Percentiles rank a stretch among this genome's conserved stretches.
Conservation (phyloP, 495 filamentous ascomycete genomes). For the Pyrenopolyporus hunteri region DNA sequence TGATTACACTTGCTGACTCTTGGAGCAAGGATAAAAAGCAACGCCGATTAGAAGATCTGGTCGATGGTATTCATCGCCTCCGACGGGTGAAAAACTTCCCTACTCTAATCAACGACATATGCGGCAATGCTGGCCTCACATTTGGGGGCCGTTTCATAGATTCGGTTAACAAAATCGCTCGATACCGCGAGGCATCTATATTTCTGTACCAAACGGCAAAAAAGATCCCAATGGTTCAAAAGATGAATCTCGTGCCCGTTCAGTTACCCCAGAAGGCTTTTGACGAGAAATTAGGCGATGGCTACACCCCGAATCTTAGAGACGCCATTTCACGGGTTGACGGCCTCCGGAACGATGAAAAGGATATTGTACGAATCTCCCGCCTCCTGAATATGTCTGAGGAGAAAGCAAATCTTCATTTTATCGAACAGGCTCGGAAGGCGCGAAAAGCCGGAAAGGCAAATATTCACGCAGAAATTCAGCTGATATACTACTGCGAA, state of each 20-base stretch:
- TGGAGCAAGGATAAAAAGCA: conserved; percentile 16
- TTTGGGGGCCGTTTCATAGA: conserved; percentile 31
- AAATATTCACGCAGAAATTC: conserved; percentile 58
- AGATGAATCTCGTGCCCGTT: conserved; percentile 35
- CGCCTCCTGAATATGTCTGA: neutral
- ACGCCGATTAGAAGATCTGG: conserved; percentile 7
- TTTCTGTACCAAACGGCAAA: conserved; percentile 42
- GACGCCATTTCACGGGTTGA: conserved; percentile 22
- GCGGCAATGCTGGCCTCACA: conserved; percentile 10
- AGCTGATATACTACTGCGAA: conserved; percentile 53
- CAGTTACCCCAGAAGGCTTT: conserved; percentile 39
- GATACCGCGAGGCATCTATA: conserved; percentile 44
- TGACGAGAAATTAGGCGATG: neutral
- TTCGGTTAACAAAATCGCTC: conserved; percentile 44
- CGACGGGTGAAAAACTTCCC: conserved; percentile 1
- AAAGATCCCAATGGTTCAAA: conserved; percentile 31
- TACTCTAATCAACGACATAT: conserved; percentile 10
- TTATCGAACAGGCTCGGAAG: conserved; percentile 25
- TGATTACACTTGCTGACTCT: conserved; percentile 11
- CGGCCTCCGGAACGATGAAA: conserved; percentile 9
- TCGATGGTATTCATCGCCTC: conserved; percentile 22
- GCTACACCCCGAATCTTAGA: conserved; percentile 17
- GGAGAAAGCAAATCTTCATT: conserved; percentile 14
- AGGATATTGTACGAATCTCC: conserved; percentile 9
- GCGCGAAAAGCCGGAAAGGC: conserved; percentile 38